These are phyloP conservation scores for Nymphaea thermarum DNA, from an alignment of 164 flowering plant species.

Conservation along the genomic window DNA sequence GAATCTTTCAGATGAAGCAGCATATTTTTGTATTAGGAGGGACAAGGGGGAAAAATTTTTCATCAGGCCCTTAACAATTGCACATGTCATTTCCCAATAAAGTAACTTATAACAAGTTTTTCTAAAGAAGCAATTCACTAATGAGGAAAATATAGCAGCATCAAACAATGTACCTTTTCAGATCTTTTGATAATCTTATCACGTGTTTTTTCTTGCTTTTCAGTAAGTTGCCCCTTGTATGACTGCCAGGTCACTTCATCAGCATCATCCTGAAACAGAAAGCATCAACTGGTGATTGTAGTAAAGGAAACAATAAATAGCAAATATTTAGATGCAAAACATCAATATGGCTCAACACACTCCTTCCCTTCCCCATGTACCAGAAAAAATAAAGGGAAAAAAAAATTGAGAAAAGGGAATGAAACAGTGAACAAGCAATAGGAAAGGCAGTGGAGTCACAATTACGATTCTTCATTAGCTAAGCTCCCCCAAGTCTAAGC, in stretches of 20 bases:
- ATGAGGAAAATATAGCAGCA: no score
- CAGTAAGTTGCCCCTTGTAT: conserved; percentile 91
- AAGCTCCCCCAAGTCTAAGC: no score
- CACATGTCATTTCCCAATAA: no score
- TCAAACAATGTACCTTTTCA: conserved; percentile 47
- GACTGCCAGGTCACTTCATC: conserved; percentile 95
- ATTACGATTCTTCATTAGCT: no score
- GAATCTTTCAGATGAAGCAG: no score
- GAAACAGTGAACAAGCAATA: neutral
- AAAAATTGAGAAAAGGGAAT: neutral
- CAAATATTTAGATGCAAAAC: neutral
- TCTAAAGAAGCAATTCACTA: neutral
- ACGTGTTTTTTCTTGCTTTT: conserved; percentile 93
- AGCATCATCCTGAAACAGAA: conserved; percentile 42
- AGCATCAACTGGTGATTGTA: conserved; percentile 4
- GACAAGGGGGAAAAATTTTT: no score
- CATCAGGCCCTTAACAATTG: no score
- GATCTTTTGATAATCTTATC: conserved; percentile 76
- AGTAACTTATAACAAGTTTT: neutral
- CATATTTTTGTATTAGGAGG: no score
- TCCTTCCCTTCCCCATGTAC: no score
- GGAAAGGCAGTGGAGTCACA: neutral
- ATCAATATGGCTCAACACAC: no score
- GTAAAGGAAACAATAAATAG: neutral
- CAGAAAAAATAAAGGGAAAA: neutral